A percentile compares a stretch with the other conserved stretches of the same genome.
Evolutionary conservation across 2,329 filamentous ascomycete genomes (phyloP).

Genomic region (Colletotrichum tanaceti): DNA sequence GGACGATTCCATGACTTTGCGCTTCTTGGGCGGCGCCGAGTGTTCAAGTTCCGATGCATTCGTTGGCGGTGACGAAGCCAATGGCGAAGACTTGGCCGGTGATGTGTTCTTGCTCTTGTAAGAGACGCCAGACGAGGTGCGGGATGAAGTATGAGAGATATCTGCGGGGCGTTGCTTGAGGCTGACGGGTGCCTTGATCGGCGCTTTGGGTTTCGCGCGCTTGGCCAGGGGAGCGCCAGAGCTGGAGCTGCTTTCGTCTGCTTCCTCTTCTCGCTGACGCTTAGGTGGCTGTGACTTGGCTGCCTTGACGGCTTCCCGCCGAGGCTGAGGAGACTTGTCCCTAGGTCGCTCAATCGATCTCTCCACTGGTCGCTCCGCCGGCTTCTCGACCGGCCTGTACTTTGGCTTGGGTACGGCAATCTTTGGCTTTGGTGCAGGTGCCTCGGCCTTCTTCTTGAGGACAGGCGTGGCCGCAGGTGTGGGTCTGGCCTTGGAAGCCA

Average conservation of each 20-base stretch:
- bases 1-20: slow-evolving; percentile 50
- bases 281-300: slow-evolving; percentile 55
- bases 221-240: slow-evolving; percentile 69
- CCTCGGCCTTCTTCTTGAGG: slow-evolving; percentile 48
- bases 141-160: slow-evolving; percentile 60
- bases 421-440: slow-evolving; percentile 48
- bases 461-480: slow-evolving; percentile 41
- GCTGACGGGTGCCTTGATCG: slow-evolving; percentile 47
- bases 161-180: slow-evolving; percentile 63
- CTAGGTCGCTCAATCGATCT: slow-evolving; percentile 43
- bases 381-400: slow-evolving; percentile 44
- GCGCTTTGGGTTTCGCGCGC: slow-evolving; percentile 64
- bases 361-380: slow-evolving; percentile 39
- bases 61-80: slow-evolving; percentile 73
- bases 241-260: slow-evolving; percentile 67
- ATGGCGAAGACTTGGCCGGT: slow-evolving; percentile 71
- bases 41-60: slow-evolving; percentile 73
- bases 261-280: slow-evolving; percentile 63
- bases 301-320: slow-evolving; percentile 48
- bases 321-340: slow-evolving; percentile 42
- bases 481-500: slow-evolving; percentile 47
- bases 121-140: slow-evolving; percentile 54
- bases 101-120: slow-evolving; percentile 61
- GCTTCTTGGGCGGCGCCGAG: slow-evolving; percentile 56
- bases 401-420: slow-evolving; percentile 49